Percentiles rank a stretch among this genome's conserved stretches.
These are phyloP conservation scores for Abelmoschus esculentus DNA, from an alignment of 345 rosid genomes.

Conservation along the genomic window DNA sequence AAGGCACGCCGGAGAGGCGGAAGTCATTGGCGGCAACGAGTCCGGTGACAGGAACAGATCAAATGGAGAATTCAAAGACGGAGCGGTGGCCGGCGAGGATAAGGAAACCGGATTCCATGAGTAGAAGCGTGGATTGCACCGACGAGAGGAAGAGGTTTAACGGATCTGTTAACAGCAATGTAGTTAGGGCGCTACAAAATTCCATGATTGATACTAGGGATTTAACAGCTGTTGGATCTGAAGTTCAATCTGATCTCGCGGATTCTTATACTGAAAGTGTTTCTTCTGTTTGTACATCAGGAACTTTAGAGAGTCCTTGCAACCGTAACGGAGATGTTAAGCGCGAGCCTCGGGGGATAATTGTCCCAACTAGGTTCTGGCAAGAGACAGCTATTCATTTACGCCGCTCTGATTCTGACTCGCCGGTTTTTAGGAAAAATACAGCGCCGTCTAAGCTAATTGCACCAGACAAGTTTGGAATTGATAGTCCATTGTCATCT, in stretches of 20 bases:
- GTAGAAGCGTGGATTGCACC: conserved; percentile 55
- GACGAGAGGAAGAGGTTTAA: conserved; percentile 26
- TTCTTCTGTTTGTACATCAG: conserved; percentile 69
- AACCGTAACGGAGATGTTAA: neutral
- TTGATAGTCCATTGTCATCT: neutral
- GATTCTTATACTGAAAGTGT: conserved; percentile 80
- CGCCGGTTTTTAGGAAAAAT: too few species aligned
- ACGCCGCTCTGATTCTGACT: too few species aligned
- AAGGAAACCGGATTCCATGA: conserved; percentile 17
- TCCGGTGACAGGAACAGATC: conserved; percentile 30
- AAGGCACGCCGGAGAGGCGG: conserved; percentile 76
- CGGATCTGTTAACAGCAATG: too few species aligned
- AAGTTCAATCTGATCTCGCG: conserved; percentile 24
- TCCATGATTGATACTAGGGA: too few species aligned
- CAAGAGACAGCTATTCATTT: too few species aligned
- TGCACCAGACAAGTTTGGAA: neutral
- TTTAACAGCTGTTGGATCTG: conserved; percentile 22
- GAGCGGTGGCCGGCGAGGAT: too few species aligned
- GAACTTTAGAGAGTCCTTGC: conserved; percentile 24
- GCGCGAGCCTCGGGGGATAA: too few species aligned
- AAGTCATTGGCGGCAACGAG: conserved; percentile 25
- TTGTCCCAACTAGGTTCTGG: too few species aligned
- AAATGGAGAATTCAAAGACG: too few species aligned
- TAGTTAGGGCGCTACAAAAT: too few species aligned
- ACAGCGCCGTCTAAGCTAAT: too few species aligned